Base-by-base conservation (phyloP, 495 filamentous ascomycete species). In the Aspergillus heteromorphus region DNA sequence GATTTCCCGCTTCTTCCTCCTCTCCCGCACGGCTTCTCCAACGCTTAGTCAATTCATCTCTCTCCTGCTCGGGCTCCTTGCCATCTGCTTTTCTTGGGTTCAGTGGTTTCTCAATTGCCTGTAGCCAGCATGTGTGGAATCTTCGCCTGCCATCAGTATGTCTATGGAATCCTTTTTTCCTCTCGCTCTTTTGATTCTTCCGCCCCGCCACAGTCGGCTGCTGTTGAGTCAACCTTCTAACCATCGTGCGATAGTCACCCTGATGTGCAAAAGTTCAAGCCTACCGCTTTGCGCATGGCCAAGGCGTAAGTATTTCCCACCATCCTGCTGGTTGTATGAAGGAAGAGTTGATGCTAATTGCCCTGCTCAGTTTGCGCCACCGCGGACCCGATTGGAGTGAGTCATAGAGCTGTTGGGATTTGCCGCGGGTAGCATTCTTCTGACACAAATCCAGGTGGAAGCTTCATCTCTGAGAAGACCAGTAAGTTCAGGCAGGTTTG, bases 371-470 rank as follows among this genome's bases (percentile, higher is more conserved):
- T 70, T 84, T 95, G 63, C 90, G 93, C 62, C 93, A 98, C 72
- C 87, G 93, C 72, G 95, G 93, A 64, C 93, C 95, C 60, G 93
- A 98, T 80, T 97, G 93, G 93, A 97, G 92, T 95, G 76, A 87
- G 90, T 76, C 72, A 76, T 59, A 48, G 19, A 17, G 60, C 41
- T 31, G 41, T 56, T 19, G 48, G 45, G 18, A n/a, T 47, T 31
- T 9, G 16, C 38, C 10, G 52, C 20, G 38, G 38, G 29, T 45
- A 53, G 52, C 19, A 43, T 53, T 54, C 20, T 49, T 58, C 58
- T 57, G 45, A 56, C 47, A 58, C 27, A 31, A 38, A 20, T 49
- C 65, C 61, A 96, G 91, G 91, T 71, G 93, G 93, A 69, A 97
- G 88, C 76, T 83, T 88, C 65, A 84, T 88, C 59, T 86, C 79